A percentile compares a stretch with the other conserved stretches of the same genome.
Evolutionary conservation across 345 rosid species (phyloP).

Genomic region (Adansonia digitata): DNA sequence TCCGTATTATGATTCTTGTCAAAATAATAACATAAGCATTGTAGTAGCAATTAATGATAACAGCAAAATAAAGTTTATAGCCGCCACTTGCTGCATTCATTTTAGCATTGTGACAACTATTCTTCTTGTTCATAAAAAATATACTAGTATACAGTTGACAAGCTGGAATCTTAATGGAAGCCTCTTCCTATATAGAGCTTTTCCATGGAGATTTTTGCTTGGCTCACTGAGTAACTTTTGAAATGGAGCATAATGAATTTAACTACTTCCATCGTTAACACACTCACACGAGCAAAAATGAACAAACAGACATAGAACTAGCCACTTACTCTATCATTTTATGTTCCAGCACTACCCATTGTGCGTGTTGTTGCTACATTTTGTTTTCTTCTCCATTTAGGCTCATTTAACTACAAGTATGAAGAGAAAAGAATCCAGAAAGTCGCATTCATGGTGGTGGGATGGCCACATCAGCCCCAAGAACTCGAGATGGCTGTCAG

Average conservation of each 20-base stretch:
- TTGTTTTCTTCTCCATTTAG: neutral
- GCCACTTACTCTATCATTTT: neutral
- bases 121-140: neutral
- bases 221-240: neutral
- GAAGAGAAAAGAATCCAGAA: conserved; percentile 9
- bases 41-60: neutral
- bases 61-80: too few relatives aligned
- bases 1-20: neutral
- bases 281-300: too few relatives aligned
- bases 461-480: conserved; percentile 32
- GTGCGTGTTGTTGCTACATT: neutral
- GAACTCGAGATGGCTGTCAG: conserved; percentile 42
- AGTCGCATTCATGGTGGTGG: conserved; percentile 20
- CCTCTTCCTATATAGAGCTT: neutral
- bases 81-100: too few relatives aligned
- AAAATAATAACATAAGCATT: too few relatives aligned
- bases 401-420: neutral
- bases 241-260: neutral
- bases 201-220: neutral
- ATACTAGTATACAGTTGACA: neutral
- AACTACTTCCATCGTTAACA: neutral
- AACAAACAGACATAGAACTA: too few relatives aligned
- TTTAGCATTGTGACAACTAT: too few relatives aligned
- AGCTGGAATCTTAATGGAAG: too few relatives aligned
- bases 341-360: neutral